phyloP scores from a whole-genome alignment of 148 eudicot genomes.

The Arctostaphylos glauca region DNA sequence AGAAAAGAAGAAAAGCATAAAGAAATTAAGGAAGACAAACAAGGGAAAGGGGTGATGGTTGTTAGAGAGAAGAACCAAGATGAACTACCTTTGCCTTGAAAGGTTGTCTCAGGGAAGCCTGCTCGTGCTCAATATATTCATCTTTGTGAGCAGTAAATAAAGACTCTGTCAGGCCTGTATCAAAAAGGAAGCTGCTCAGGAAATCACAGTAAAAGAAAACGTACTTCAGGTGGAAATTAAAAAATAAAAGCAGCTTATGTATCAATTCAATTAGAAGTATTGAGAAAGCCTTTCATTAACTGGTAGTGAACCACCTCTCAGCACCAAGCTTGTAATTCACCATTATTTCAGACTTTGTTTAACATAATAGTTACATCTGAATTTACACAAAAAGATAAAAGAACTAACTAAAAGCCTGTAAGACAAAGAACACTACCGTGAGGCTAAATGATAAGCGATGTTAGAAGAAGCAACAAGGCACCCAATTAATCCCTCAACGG shows the following conservation, averaged over 20 bases:
- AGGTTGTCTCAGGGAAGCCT: constrained; percentile 81
- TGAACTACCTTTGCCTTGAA: constrained; percentile 92
- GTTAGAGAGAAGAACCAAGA: constrained; percentile 7
- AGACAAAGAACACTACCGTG: neutral
- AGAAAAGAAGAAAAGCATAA: no score
- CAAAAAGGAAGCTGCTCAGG: constrained; percentile 13
- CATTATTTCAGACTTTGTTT: neutral
- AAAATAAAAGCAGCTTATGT: neutral
- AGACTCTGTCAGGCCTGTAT: constrained; percentile 89
- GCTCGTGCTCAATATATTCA: constrained; percentile 94
- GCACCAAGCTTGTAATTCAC: neutral
- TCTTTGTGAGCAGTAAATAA: constrained; percentile 86
- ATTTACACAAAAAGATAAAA: neutral
- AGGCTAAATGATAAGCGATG: neutral
- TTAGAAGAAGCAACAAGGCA: neutral
- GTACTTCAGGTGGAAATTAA: neutral
- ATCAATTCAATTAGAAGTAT: neutral
- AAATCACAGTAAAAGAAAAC: constrained; percentile 4
- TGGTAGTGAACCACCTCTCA: neutral
- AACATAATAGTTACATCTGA: neutral
- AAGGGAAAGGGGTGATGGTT: constrained; percentile 5
- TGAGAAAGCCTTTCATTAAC: neutral
- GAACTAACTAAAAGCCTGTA: neutral
- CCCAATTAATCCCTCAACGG: no score
- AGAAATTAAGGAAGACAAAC: neutral